These are phyloP conservation scores for Phytophthora pistaciae DNA, from an alignment of 352 stramenopile species.

Conservation along the genomic window DNA sequence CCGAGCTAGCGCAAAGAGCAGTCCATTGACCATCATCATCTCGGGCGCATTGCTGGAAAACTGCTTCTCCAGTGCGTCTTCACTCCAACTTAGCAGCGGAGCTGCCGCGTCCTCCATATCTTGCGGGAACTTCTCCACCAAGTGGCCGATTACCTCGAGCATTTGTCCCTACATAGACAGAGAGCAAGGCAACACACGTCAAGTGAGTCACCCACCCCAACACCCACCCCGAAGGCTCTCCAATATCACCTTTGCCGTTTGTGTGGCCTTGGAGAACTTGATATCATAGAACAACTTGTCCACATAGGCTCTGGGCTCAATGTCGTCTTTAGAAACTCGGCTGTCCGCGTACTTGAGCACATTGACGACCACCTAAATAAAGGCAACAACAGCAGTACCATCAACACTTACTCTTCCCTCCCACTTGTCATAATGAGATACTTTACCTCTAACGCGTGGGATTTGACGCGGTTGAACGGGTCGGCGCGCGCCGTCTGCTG, in stretches of 20 bases:
- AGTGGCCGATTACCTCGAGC: constrained; percentile 67
- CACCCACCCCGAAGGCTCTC: too few species aligned
- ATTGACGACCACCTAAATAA: constrained; percentile 64
- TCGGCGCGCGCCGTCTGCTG: constrained; percentile 65
- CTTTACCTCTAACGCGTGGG: constrained; percentile 40
- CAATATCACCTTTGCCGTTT: constrained; percentile 63
- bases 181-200: neutral
- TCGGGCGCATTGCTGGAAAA: constrained; percentile 71
- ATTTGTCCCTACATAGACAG: constrained; percentile 50
- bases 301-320: constrained; percentile 60
- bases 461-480: constrained; percentile 75
- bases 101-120: constrained; percentile 40
- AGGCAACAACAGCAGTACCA: neutral
- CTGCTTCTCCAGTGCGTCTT: constrained; percentile 79
- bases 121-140: constrained; percentile 59
- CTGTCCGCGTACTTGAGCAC: constrained; percentile 55
- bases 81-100: constrained; percentile 69
- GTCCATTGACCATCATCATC: constrained; percentile 79
- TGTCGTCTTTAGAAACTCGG: constrained; percentile 49
- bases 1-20: constrained; percentile 66
- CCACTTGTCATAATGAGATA: neutral
- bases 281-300: constrained; percentile 84
- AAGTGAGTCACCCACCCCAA: constrained; percentile 1
- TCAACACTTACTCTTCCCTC: neutral
- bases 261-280: constrained; percentile 75